A percentile compares a stretch with the other conserved stretches of the same genome.
Conservation (phyloP, 192 early-diverging fungal genomes). For the Phlyctochytrium arcticum region DNA sequence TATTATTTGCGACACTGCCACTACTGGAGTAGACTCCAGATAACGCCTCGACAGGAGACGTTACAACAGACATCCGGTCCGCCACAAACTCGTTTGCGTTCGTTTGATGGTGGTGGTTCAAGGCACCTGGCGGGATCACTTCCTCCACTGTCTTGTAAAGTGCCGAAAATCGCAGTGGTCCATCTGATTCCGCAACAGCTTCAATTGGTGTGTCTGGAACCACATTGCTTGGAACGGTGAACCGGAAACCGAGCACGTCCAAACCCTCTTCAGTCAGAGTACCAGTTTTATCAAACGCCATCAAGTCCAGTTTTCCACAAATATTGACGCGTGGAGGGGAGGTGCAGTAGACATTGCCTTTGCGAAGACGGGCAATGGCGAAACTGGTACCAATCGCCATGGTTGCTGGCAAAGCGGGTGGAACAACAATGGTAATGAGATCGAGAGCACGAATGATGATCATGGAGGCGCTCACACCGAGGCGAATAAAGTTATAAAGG, state of each 20-base stretch:
- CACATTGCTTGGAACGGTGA: conserved; percentile 30
- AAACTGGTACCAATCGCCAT: conserved; percentile 97
- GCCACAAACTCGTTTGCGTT: not conserved
- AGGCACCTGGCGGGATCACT: conserved; percentile 19
- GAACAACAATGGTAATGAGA: conserved; percentile 94
- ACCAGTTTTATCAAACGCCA: conserved; percentile 99
- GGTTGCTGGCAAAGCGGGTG: conserved; percentile 94
- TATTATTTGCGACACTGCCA: no score
- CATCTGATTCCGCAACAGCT: not conserved
- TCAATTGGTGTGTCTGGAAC: conserved; percentile 6
- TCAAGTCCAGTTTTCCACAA: conserved; percentile 91
- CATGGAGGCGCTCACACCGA: conserved; percentile 61
- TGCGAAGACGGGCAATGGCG: conserved; percentile 81
- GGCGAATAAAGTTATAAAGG: conserved; percentile 81
- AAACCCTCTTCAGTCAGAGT: conserved; percentile 95
- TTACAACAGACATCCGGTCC: no score
- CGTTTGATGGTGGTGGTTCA: conserved; percentile 26
- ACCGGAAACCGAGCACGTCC: conserved; percentile 88
- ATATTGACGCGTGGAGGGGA: conserved; percentile 89
- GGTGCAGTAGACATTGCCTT: conserved; percentile 85
- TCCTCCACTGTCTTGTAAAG: conserved; percentile 25
- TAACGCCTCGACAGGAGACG: not conserved
- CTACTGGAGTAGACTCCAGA: not conserved
- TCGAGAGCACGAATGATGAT: conserved; percentile 92
- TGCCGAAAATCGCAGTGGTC: conserved; percentile 28